These are phyloP conservation scores for Botryotinia convoluta DNA, from an alignment of 2,329 filamentous ascomycete genomes.

Conservation along the genomic window DNA sequence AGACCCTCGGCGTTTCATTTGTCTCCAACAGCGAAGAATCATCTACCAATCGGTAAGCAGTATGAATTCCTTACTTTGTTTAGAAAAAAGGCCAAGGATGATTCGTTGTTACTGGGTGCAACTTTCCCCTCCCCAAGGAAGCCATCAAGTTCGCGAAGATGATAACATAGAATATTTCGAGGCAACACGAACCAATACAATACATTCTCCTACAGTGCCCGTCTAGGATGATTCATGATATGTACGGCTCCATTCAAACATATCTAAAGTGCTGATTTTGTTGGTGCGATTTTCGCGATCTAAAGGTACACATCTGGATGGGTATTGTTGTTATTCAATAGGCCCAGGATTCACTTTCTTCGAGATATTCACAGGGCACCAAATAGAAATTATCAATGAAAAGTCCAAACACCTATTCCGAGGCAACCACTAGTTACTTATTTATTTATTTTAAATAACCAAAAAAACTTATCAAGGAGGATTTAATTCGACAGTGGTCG, in stretches of 20 bases:
- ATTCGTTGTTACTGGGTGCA: background rate
- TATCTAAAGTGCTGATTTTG: background rate
- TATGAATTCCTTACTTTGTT: background rate
- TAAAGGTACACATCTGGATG: background rate
- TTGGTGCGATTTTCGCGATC: background rate
- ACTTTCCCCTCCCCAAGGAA: background rate
- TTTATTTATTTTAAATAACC: background rate
- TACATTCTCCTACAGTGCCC: background rate
- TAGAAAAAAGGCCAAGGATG: background rate
- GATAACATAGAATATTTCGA: background rate
- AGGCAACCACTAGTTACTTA: background rate
- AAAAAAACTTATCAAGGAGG: background rate
- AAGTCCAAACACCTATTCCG: background rate
- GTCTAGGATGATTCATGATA: background rate
- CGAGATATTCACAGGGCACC: background rate
- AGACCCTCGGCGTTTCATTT: background rate
- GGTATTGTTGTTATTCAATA: background rate
- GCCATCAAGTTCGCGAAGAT: background rate
- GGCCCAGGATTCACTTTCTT: background rate
- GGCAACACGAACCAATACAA: background rate
- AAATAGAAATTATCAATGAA: background rate
- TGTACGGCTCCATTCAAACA: background rate
- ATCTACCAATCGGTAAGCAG: slow-evolving; percentile 14
- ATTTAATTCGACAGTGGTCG: background rate
- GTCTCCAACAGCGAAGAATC: background rate